Conservation (phyloP, 163 green algal genomes). For the Coccomyxa subellipsoidea region DNA sequence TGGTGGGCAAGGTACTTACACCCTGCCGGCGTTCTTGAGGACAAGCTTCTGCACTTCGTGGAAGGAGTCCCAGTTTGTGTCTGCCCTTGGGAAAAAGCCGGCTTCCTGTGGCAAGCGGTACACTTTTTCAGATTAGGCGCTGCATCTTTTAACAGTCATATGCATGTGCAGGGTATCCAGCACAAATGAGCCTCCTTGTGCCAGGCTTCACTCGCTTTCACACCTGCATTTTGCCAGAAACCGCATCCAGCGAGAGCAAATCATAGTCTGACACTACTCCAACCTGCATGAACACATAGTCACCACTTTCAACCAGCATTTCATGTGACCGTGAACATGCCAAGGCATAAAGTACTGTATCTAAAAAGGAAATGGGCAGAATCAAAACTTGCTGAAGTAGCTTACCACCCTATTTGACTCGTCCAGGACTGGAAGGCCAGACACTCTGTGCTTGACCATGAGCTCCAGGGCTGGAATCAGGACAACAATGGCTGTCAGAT, state of each 20-base stretch:
- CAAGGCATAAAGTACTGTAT: neutral
- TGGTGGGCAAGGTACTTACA: constrained; percentile 12
- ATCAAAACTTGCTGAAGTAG: neutral
- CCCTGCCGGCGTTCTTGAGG: constrained; percentile 30
- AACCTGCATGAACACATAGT: constrained; percentile 12
- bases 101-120: neutral
- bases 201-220: neutral
- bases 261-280: constrained; percentile 45
- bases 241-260: constrained; percentile 32
- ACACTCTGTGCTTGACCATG: constrained; percentile 30
- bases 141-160: too few relatives aligned
- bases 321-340: neutral
- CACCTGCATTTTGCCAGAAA: constrained; percentile 22
- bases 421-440: constrained; percentile 37
- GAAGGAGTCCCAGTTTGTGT: constrained; percentile 36
- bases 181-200: neutral
- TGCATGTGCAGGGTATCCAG: neutral
- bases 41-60: constrained; percentile 32
- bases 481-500: neutral
- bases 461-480: constrained; percentile 29
- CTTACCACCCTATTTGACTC: constrained; percentile 22
- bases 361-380: too few relatives aligned
- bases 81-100: constrained; percentile 31
- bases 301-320: neutral
- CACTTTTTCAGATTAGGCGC: neutral